These are phyloP conservation scores for Macrolepiota fuliginosa DNA, from an alignment of 768 basidiomycete genomes.

Conservation along the genomic window DNA sequence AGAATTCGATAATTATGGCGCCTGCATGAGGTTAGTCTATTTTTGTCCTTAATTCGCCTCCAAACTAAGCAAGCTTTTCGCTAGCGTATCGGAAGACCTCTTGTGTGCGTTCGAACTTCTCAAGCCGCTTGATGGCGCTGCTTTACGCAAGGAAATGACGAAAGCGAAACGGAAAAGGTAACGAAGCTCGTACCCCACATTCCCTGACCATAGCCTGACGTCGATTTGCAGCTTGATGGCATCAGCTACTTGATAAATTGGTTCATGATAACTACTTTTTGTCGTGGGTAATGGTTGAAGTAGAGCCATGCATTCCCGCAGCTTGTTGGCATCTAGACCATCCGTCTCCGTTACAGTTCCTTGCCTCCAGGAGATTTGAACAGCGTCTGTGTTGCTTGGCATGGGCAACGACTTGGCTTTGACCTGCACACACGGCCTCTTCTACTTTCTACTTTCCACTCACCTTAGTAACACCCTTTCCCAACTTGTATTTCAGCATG, in stretches of 20 bases:
- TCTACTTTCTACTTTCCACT: not conserved
- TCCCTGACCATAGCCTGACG: not conserved
- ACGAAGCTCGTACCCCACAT: slow-evolving; percentile 15
- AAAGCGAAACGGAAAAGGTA: slow-evolving; percentile 98
- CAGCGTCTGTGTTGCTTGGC: not conserved
- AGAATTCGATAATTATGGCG: slow-evolving; percentile 96
- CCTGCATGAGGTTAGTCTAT: slow-evolving; percentile 79
- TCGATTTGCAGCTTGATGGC: slow-evolving; percentile 8
- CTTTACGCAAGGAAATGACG: slow-evolving; percentile 96
- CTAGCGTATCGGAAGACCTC: slow-evolving; percentile 92
- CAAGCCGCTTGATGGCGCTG: slow-evolving; percentile 93
- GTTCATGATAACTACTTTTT: not conserved
- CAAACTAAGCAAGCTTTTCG: slow-evolving; percentile 14
- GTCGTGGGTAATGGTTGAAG: not conserved
- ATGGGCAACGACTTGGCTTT: not conserved
- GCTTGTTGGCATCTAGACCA: not conserved
- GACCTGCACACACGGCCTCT: not conserved
- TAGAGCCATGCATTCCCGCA: not conserved
- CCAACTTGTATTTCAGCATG: not conserved
- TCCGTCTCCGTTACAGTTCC: not conserved
- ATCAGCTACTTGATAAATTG: slow-evolving; percentile 4
- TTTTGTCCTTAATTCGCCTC: slow-evolving; percentile 14
- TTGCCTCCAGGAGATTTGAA: not conserved
- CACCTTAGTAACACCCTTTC: not conserved
- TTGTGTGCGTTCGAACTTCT: slow-evolving; percentile 97